Base-by-base conservation (phyloP, 371 early-diverging fungal species). In the Mucor lusitanicus region DNA sequence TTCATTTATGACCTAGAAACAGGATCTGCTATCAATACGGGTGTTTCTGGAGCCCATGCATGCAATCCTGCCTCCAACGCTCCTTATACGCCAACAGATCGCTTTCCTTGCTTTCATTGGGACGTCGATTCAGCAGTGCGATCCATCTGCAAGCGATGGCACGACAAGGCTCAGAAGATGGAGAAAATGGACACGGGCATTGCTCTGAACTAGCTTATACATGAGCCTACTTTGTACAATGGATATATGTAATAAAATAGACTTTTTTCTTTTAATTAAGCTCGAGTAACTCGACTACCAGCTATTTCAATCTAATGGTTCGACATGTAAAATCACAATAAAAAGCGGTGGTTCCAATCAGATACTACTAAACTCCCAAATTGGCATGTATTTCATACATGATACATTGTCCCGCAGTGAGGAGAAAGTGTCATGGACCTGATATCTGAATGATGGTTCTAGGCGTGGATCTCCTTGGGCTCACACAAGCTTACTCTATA, bases 41-140 rank as follows among this genome's bases (percentile, higher is more conserved):
- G 53, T 27, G 53, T 12, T 27, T 11, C 53, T 15, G 19, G 21
- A 15, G 0, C 3, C 17, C 15, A 56, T 28, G n/a, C 30, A 56
- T 33, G 56, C 15, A 19, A 56, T 28, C 30, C 17, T 32, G 0
- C 2, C 33, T 15, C 33, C 3, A 53, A 9, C 15, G n/a, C 56
- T 56, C 33, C 33, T 28, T 6, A 23, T 25, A 63, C 42, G 25
- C 67, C 67, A 7, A 63, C 19, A 17, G 71, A 71, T 37, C 21
- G 35, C 37, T 71, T 64, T 17, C 71, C 71, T 0, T 63, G 67
- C 25, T 71, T 71, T 27, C 71, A 71, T 50, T 71, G 71, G 71
- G 71, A 71, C 39, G 63, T 71, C 0, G 53, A 63, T 11, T 37
- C 60, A 2, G 71, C 71, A 56, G 56, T 67, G n/a, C 46, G 53